Percentiles rank a stretch among this genome's conserved stretches.
Evolutionary conservation across 352 stramenopile genomes (phyloP).

Genomic region (Globisporangium solare): DNA sequence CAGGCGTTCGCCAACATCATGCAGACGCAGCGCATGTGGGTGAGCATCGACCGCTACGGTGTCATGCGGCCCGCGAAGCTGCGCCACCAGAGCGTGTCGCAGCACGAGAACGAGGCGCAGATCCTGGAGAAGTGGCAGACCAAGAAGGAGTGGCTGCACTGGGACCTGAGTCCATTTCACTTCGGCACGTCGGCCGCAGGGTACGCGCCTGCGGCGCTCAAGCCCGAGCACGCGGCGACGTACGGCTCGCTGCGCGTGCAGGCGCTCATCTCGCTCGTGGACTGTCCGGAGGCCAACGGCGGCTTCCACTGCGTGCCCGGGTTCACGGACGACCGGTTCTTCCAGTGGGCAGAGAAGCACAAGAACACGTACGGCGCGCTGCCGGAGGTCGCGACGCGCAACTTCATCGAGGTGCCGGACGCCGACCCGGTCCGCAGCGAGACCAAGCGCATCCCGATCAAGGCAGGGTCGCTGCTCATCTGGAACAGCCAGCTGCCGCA

Average conservation of each 20-base stretch:
- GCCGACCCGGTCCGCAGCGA: conserved; percentile 33
- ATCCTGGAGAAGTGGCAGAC: conserved; percentile 35
- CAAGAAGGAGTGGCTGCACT: conserved; percentile 50
- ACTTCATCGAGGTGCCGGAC: conserved; percentile 42
- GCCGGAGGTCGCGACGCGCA: conserved; percentile 27
- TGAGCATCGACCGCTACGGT: conserved; percentile 46
- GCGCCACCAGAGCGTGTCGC: conserved; percentile 14
- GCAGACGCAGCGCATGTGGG: conserved; percentile 27
- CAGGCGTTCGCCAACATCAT: conserved; percentile 32
- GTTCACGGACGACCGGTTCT: conserved; percentile 43
- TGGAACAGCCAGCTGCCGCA: conserved; percentile 47
- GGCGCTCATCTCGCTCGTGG: conserved; percentile 33
- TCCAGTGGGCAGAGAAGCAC: conserved; percentile 31
- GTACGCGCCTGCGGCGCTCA: conserved; percentile 23
- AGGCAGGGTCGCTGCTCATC: conserved; percentile 38
- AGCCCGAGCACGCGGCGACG: conserved; percentile 9
- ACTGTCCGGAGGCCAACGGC: conserved; percentile 36
- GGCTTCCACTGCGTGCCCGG: conserved; percentile 47
- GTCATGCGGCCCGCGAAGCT: conserved; percentile 36
- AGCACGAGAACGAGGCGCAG: conserved; percentile 26
- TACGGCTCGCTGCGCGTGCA: conserved; percentile 46
- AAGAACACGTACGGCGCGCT: conserved; percentile 28
- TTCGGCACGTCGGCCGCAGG: conserved; percentile 39
- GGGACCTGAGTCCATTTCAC: conserved; percentile 48
- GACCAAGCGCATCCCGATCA: conserved; percentile 35